These are phyloP conservation scores for Boletus speciosus DNA, from an alignment of 768 basidiomycete species.

Conservation along the genomic window DNA sequence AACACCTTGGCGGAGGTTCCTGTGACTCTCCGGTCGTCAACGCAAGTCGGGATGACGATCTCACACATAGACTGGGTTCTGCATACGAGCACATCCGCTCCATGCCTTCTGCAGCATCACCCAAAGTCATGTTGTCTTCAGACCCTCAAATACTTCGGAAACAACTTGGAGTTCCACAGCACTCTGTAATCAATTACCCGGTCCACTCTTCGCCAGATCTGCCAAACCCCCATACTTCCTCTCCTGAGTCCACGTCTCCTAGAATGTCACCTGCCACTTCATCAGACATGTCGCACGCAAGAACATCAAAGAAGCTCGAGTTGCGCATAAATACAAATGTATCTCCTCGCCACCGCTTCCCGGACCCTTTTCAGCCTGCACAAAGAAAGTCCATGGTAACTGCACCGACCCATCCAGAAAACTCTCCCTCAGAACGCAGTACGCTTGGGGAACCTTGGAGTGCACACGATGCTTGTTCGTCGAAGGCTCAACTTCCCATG, in stretches of 20 bases:
- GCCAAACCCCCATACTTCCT: slow-evolving; percentile 23
- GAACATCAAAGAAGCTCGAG: slow-evolving; percentile 1
- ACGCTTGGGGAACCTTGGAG: not conserved
- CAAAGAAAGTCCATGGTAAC: not conserved
- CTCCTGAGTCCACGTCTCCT: not conserved
- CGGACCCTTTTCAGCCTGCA: not conserved
- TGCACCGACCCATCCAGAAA: not conserved
- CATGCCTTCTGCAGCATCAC: slow-evolving; percentile 17
- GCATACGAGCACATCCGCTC: slow-evolving; percentile 25
- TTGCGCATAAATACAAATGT: slow-evolving; percentile 2
- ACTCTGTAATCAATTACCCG: slow-evolving; percentile 26
- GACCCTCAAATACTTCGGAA: slow-evolving; percentile 27
- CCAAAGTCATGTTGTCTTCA: slow-evolving; percentile 12
- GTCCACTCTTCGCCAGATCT: slow-evolving; percentile 14
- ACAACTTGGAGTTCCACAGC: slow-evolving; percentile 30
- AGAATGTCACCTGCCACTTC: not conserved
- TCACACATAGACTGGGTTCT: slow-evolving; percentile 17
- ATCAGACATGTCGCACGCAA: not conserved
- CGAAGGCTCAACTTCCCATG: not conserved
- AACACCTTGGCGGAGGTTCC: not conserved
- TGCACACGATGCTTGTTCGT: not conserved
- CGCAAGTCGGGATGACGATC: slow-evolving; percentile 14
- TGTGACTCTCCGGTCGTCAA: not conserved
- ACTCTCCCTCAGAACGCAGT: not conserved
- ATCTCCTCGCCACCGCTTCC: not conserved